Evolutionary conservation across 441 rosid genomes (phyloP), one percentile per base, ranked within the genome.

Genomic region (Syzygium malaccense): DNA sequence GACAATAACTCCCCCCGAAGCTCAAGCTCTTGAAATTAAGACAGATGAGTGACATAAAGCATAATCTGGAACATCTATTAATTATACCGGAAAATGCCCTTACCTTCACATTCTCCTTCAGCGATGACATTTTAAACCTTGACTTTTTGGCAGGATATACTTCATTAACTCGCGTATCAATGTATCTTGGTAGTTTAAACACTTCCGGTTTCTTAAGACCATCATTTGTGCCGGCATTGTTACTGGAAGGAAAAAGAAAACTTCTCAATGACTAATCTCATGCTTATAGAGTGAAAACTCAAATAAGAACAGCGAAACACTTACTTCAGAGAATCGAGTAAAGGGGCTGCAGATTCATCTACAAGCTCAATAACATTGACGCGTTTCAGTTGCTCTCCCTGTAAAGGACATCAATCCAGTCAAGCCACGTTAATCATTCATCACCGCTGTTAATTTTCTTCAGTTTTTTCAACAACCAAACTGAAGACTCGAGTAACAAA

Each of bases 381-480:
- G 90, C 94, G 94, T 92, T 93, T 95, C 92, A 98, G 60, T 92
- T 97, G 99, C 91, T 98, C 99, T 89, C 96, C 99, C 99, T 98
- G 91, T 86, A 66, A 91, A 17, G 54, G 66, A 92, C 87, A 87
- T 68, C 86, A 85, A 85, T 64, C 51, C 83, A 14, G 78, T 66
- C 45, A 23, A 13, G 25, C 23, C 37, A 60, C 41, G 25, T 9
- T 68, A 28, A 54, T 87, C 56, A 33, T n/a, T 78, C 13, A 55
- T 51, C 49, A 56, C 23, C 9, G 15, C 85, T 12, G 51, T 41
- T 14, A 6, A 75, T 14, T 33, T 75, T 6, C 10, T 75, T 75
- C 26, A 12, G n/a, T 75, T 3, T 71, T 41, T 20, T 41, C 17
- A 12, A 75, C 83, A 41, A 75, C 51, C 83, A 41, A 75, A 75